These are phyloP conservation scores for Dentiscutata heterogama DNA, from an alignment of 371 early-diverging fungal genomes.

Conservation along the genomic window DNA sequence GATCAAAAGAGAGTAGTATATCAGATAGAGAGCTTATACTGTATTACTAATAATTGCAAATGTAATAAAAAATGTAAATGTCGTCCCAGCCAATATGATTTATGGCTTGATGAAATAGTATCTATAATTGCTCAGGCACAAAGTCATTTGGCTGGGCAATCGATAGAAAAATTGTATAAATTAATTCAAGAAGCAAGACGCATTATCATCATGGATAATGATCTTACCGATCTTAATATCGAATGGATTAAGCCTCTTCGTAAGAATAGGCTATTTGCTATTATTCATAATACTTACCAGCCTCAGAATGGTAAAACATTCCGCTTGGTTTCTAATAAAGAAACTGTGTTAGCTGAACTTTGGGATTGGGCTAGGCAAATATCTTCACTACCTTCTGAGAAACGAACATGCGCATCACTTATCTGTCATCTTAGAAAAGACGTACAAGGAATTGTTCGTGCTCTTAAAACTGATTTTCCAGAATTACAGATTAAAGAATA, in stretches of 20 bases:
- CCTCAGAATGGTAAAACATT: constrained; percentile 38
- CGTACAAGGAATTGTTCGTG: background rate
- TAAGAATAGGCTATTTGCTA: background rate
- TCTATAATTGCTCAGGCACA: constrained; percentile 33
- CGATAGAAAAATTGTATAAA: constrained; percentile 5
- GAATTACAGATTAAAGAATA: background rate
- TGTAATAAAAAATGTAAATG: constrained; percentile 27
- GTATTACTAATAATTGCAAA: constrained; percentile 24
- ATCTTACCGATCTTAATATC: constrained; percentile 36
- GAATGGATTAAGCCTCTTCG: constrained; percentile 28
- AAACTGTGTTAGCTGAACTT: constrained; percentile 2
- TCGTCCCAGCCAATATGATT: constrained; percentile 1
- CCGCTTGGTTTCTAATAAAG: constrained; percentile 15
- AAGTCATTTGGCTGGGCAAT: background rate
- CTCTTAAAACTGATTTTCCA: no score
- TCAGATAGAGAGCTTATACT: no score
- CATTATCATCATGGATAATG: constrained; percentile 35
- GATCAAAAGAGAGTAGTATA: constrained; percentile 38
- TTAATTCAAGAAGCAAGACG: constrained; percentile 18
- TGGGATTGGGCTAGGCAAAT: background rate
- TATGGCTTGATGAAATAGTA: constrained; percentile 26
- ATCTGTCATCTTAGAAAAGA: background rate
- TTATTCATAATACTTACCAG: constrained; percentile 29
- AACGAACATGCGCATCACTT: background rate
- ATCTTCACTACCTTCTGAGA: background rate